Base-by-base conservation (phyloP, 805 yeast genomes). In the Sugiyamaella americana region DNA sequence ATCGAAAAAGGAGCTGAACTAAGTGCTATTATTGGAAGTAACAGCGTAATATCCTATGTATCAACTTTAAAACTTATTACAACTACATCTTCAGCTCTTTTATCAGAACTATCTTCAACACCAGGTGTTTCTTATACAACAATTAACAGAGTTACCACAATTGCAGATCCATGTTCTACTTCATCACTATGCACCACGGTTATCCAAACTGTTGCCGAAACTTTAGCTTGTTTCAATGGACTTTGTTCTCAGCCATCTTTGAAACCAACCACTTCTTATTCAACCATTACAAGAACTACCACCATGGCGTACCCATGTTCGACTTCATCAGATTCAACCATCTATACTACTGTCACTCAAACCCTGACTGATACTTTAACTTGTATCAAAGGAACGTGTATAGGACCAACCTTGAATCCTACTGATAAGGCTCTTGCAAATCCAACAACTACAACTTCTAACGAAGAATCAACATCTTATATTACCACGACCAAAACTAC, bases 391-490 rank as follows among this genome's bases (percentile, higher is more conserved):
- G 17, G 24, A 19, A 20, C 21, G 32, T 26, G 32, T 13, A 8
- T 8, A 8, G 11, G 13, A 13, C 32, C 13, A 26, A 13, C 32
- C 24, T 21, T 35, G 37, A 41, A 36, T 35, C 47, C 37, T 21
- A n/a, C 43, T 24, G 37, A 10, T 22, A 19, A 4, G 26, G 6
- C 17, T 19, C 26, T n/a, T n/a, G n/a, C 44, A 8, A 20, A 21
- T 4, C 18, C 23, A 17, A 16, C 37, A 5, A 40, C 51, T 41
- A 39, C 41, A 2, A 65, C 62, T 2, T 72, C 73, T 16, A 67
- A 70, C 40, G 68, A 78, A 22, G 68, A 78, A 22, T 26, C 32
- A 26, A 26, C 32, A 8, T 62, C 61, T 30, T 56, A 53, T 37
- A 91, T 91, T 44, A 23, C 37, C 24, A 13, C 11, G 13, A 26